These are phyloP conservation scores for Podospora pseudopauciseta DNA, from an alignment of 495 filamentous ascomycete genomes.

Conservation along the genomic window DNA sequence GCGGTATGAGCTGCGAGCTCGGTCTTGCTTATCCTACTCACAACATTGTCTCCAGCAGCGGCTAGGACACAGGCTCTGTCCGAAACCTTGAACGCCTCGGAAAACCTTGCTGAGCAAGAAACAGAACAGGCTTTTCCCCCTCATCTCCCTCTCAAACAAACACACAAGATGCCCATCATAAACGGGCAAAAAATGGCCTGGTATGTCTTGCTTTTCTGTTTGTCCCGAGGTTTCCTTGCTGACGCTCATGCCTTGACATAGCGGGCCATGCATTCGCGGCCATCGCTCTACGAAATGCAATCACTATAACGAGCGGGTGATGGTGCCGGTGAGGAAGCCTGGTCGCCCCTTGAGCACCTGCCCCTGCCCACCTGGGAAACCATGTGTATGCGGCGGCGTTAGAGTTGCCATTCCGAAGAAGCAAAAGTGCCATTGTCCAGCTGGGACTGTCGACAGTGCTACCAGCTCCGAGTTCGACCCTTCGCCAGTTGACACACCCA, in stretches of 20 bases:
- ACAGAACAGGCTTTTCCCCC: neutral
- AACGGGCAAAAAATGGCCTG: conserved; percentile 59
- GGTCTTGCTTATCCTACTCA: neutral
- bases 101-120: neutral
- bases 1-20: conserved; percentile 2
- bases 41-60: conserved; percentile 2
- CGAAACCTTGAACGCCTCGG: neutral
- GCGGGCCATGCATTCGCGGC: conserved; percentile 79
- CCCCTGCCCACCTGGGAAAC: conserved; percentile 61
- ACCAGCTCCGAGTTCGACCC: conserved; percentile 10
- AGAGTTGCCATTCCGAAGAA: conserved; percentile 53
- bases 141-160: neutral
- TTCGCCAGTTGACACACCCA: conserved; percentile 32
- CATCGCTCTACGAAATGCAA: conserved; percentile 83
- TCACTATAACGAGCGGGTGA: conserved; percentile 66
- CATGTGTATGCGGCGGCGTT: conserved; percentile 48
- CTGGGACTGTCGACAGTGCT: conserved; percentile 7
- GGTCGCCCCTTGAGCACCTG: conserved; percentile 75
- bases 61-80: neutral
- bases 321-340: conserved; percentile 77
- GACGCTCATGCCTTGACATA: conserved; percentile 34
- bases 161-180: conserved; percentile 49
- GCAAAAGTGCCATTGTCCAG: conserved; percentile 47
- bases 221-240: conserved; percentile 17
- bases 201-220: conserved; percentile 37